Evolutionary conservation across 345 rosid species (phyloP).

Genomic region (Eucalyptus shirleyi): DNA sequence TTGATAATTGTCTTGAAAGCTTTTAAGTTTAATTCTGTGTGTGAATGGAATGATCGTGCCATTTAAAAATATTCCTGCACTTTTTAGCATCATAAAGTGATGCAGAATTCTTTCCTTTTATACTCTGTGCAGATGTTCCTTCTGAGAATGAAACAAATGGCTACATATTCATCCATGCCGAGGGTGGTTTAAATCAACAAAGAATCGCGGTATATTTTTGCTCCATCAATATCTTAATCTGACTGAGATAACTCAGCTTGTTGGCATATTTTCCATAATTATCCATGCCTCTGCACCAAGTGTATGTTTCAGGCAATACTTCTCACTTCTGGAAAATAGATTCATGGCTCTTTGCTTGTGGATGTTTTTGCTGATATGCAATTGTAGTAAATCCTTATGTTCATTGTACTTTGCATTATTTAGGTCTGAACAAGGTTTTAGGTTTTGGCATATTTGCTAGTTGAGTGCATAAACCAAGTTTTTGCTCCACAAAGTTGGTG

Average conservation of each 20-base stretch:
- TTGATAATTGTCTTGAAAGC: not conserved
- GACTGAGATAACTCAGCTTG: not conserved
- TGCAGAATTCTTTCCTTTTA: not conserved
- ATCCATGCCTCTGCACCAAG: not conserved
- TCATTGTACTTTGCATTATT: not conserved
- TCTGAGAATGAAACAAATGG: conserved; percentile 92
- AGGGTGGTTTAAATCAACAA: conserved; percentile 99
- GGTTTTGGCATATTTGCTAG: not conserved
- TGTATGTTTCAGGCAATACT: not conserved
- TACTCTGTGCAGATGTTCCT: conserved; percentile 60
- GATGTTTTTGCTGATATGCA: not conserved
- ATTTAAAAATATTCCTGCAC: not conserved
- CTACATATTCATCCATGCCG: conserved; percentile 94
- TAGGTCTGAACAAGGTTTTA: not conserved
- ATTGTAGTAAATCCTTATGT: not conserved
- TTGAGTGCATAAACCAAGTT: not conserved
- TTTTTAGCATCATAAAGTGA: not conserved
- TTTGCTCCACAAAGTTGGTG: not conserved
- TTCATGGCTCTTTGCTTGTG: not conserved
- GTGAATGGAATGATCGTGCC: not conserved
- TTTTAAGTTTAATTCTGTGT: not conserved
- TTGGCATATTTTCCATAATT: not conserved
- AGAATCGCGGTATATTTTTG: conserved; percentile 74
- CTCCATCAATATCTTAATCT: not conserved
- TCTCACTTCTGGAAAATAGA: not conserved